phyloP scores from a whole-genome alignment of 2,329 filamentous ascomycete genomes.

The Colletotrichum spinosum region DNA sequence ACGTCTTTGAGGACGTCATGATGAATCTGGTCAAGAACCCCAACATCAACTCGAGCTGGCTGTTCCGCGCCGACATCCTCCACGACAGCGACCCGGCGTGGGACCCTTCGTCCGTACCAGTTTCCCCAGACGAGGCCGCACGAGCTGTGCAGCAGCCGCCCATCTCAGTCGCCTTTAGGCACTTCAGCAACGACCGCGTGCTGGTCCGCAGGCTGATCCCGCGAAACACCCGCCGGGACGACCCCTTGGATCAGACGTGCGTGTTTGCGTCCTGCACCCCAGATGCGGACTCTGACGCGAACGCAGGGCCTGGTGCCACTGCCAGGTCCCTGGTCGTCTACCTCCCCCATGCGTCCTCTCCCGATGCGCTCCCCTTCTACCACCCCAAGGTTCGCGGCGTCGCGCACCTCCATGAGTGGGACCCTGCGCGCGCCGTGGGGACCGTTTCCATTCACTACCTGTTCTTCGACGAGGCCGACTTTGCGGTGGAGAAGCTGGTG shows the following conservation, averaged over 20 bases:
- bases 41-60: constrained; percentile 81
- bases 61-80: constrained; percentile 83
- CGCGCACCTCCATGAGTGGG: constrained; percentile 80
- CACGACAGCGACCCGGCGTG: constrained; percentile 58
- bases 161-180: constrained; percentile 57
- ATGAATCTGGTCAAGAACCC: constrained; percentile 81
- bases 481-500: constrained; percentile 60
- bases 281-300: constrained; percentile 17
- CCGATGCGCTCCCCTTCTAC: constrained; percentile 83
- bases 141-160: constrained; percentile 40
- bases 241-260: constrained; percentile 84
- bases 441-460: constrained; percentile 71
- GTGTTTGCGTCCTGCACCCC: constrained; percentile 67
- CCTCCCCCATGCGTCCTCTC: constrained; percentile 74
- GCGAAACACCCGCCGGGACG: constrained; percentile 81
- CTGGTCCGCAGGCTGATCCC: constrained; percentile 85
- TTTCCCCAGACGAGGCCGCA: constrained; percentile 41
- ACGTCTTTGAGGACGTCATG: constrained; percentile 75
- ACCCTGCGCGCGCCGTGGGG: constrained; percentile 54
- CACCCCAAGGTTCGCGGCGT: constrained; percentile 82
- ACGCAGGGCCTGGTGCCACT: constrained; percentile 38
- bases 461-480: constrained; percentile 56
- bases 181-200: constrained; percentile 62
- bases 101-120: constrained; percentile 34
- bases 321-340: constrained; percentile 75